A percentile compares a stretch with the other conserved stretches of the same genome.
phyloP scores from a whole-genome alignment of 164 flowering plant species.

The Taxillus chinensis region DNA sequence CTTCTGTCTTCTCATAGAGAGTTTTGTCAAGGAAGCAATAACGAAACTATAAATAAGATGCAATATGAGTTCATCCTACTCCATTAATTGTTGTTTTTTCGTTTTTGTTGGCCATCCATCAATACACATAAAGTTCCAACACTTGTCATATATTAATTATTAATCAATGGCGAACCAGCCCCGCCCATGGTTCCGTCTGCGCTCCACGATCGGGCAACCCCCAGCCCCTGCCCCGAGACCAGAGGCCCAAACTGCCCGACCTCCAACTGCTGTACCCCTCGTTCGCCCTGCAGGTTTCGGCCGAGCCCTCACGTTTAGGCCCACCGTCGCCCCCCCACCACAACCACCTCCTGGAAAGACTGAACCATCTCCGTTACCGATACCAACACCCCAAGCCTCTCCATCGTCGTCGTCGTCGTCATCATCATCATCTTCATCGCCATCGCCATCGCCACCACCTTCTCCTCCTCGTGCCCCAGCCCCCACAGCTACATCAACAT shows the following conservation, averaged over 20 bases:
- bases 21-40: background rate
- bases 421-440: slow-evolving; percentile 3
- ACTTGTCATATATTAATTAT: no score
- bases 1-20: background rate
- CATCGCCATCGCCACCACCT: slow-evolving; percentile 6
- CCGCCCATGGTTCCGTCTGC: slow-evolving; percentile 38
- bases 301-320: slow-evolving; percentile 15
- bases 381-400: background rate
- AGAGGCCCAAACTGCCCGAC: background rate
- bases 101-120: no score
- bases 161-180: slow-evolving; percentile 23
- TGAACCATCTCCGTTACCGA: background rate
- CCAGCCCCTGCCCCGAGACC: slow-evolving; percentile 7
- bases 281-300: slow-evolving; percentile 11
- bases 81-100: no score
- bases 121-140: no score
- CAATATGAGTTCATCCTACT: no score
- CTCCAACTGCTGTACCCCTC: slow-evolving; percentile 8
- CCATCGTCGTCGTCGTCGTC: background rate
- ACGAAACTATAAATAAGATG: background rate
- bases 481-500: slow-evolving; percentile 6
- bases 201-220: slow-evolving; percentile 13
- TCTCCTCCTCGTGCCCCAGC: slow-evolving; percentile 7
- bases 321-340: slow-evolving; percentile 3
- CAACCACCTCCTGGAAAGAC: slow-evolving; percentile 1